Percentiles rank a stretch among this genome's conserved stretches.
Evolutionary conservation across 768 basidiomycete genomes (phyloP).

Genomic region (Mycena olivaceomarginata): DNA sequence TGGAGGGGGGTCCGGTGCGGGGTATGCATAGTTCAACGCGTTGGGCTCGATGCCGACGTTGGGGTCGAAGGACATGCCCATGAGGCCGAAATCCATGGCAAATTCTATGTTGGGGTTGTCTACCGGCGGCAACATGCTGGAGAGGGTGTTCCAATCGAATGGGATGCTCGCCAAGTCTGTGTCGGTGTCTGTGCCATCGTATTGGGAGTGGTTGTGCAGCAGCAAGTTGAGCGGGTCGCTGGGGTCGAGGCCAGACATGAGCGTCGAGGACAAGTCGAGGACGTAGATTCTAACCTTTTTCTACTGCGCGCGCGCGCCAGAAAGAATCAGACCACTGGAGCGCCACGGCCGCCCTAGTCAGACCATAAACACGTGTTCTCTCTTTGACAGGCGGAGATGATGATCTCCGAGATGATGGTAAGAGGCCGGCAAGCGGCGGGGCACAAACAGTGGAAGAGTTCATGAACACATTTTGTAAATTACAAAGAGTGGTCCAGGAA

Average conservation of each 20-base stretch:
- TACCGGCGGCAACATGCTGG: slow-evolving; percentile 65
- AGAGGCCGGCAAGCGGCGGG: too few species aligned
- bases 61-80: slow-evolving; percentile 80
- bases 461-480: too few species aligned
- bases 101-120: slow-evolving; percentile 55
- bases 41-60: slow-evolving; percentile 80
- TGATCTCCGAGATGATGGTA: too few species aligned
- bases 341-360: too few species aligned
- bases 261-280: not conserved
- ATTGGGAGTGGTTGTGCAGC: slow-evolving; percentile 65
- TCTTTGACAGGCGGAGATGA: too few species aligned
- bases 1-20: slow-evolving; percentile 42
- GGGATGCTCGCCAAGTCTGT: slow-evolving; percentile 52
- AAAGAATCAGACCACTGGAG: too few species aligned
- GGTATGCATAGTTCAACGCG: slow-evolving; percentile 65
- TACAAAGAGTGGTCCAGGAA: too few species aligned
- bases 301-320: too few species aligned
- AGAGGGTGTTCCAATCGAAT: slow-evolving; percentile 74
- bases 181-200: slow-evolving; percentile 54
- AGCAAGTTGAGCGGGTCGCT: slow-evolving; percentile 77
- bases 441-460: too few species aligned
- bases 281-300: too few species aligned
- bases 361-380: too few species aligned
- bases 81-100: slow-evolving; percentile 66
- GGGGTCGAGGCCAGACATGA: slow-evolving; percentile 62